A percentile compares a stretch with the other conserved stretches of the same genome.
These are phyloP conservation scores for Wakefieldia striispora DNA, from an alignment of 768 basidiomycete genomes.

Conservation along the genomic window DNA sequence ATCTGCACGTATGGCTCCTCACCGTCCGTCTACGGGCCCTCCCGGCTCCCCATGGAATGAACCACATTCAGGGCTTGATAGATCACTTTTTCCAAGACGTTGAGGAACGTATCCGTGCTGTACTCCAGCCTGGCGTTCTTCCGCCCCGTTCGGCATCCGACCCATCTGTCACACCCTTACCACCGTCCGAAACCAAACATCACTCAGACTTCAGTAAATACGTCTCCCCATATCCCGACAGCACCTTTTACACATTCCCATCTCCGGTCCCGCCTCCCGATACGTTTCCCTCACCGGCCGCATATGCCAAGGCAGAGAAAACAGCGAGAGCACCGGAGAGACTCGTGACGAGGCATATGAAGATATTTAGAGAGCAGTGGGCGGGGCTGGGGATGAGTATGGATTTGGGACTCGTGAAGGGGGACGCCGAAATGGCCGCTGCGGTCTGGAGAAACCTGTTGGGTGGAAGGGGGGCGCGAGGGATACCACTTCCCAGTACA, in stretches of 20 bases:
- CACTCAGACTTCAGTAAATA: slow-evolving; percentile 22
- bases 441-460: slow-evolving; percentile 92
- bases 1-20: slow-evolving; percentile 90
- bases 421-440: slow-evolving; percentile 81
- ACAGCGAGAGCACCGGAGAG: slow-evolving; percentile 64
- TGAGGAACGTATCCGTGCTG: slow-evolving; percentile 82
- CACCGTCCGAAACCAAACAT: slow-evolving; percentile 8
- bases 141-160: slow-evolving; percentile 20
- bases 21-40: slow-evolving; percentile 85
- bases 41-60: slow-evolving; percentile 58
- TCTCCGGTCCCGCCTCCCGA: slow-evolving; percentile 23
- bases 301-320: slow-evolving; percentile 29
- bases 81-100: slow-evolving; percentile 96
- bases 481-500: slow-evolving; percentile 43
- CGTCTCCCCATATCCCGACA: slow-evolving; percentile 22
- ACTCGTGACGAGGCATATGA: slow-evolving; percentile 84
- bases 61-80: slow-evolving; percentile 78
- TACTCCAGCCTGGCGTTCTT: slow-evolving; percentile 58
- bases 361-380: slow-evolving; percentile 91
- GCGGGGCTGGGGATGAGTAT: slow-evolving; percentile 75
- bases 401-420: slow-evolving; percentile 71
- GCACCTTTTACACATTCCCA: slow-evolving; percentile 27
- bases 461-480: slow-evolving; percentile 77
- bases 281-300: slow-evolving; percentile 27
- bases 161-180: slow-evolving; percentile 10